Base-by-base conservation (phyloP, 805 yeast genomes). In the Myxozyma neotropica region DNA sequence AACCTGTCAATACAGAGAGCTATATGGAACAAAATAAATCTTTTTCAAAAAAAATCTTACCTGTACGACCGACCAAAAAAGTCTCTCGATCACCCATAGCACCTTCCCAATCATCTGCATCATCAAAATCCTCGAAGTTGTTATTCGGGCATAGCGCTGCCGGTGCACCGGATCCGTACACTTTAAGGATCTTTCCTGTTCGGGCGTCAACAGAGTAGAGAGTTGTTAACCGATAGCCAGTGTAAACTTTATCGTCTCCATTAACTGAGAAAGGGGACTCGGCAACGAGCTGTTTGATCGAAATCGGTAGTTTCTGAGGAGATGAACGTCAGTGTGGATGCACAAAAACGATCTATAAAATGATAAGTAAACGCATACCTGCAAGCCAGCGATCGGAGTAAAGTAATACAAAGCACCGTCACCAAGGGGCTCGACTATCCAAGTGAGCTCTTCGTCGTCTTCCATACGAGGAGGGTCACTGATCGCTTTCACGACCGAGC, bases 341-440 rank as follows among this genome's bases (percentile, higher is more conserved):
- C n/a, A n/a, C 45, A 42, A 17, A 17, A 10, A 29, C 33, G 19
- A 17, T 17, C 23, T 23, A 42, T 5, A 12, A 4, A 17, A 10
- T 12, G 8, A 4, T 6, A 7, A 31, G 7, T 8, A 31, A 12
- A 23, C 4, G 45, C 48, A 10, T 36, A 60, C 87, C 69, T 88
- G 89, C 24, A 94, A 73, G 0, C 98, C 98, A 23, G 74, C 75
- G 35, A 82, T 82, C 17, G 85, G 84, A 15, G 88, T 85, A 73
- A 93, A 93, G 70, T 85, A 89, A 72, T 86, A 92, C 2, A 94
- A 77, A 0, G 86, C 77, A 0, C 99, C 99, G 58, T 88, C 96
- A 3, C 85, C 86, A 64, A 80, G 82, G 0, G 98, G 98, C 67
- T 94, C 99, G 0, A 94, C 93, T 53, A 93, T 85, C 93, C 97